Conservation (phyloP, 2,329 filamentous ascomycete genomes). For the Didymella glomerata region DNA sequence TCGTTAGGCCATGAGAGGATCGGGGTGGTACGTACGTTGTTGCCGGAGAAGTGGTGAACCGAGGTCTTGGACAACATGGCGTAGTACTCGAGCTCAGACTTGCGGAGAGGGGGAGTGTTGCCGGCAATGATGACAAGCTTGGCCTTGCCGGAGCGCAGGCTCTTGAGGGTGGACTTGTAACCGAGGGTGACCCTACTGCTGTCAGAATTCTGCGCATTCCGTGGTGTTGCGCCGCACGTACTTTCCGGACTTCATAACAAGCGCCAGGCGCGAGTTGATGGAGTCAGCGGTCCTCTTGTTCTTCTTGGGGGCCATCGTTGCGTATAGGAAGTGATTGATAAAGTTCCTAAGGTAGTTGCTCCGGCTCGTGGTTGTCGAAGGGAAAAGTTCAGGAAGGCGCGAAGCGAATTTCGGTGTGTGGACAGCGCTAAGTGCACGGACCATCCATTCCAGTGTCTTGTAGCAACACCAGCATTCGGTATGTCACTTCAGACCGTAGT, state of each 20-base stretch:
- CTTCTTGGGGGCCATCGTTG: constrained; percentile 77
- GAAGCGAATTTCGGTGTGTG: constrained; percentile 24
- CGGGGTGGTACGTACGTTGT: constrained; percentile 82
- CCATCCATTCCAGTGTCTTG: too few species aligned
- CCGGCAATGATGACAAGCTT: constrained; percentile 96
- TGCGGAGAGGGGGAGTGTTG: constrained; percentile 97
- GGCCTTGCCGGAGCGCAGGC: constrained; percentile 91
- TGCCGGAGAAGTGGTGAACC: constrained; percentile 97
- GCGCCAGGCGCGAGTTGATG: constrained; percentile 73
- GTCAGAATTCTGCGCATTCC: constrained; percentile 27
- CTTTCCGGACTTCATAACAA: constrained; percentile 75
- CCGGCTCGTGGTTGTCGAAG: constrained; percentile 22
- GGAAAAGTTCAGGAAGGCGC: constrained; percentile 17
- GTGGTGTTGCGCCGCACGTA: constrained; percentile 35
- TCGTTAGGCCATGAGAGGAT: constrained; percentile 52
- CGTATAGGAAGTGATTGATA: constrained; percentile 46
- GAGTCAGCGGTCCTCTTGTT: constrained; percentile 83
- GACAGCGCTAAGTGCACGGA: too few species aligned
- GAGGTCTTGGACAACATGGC: constrained; percentile 79
- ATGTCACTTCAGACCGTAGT: too few species aligned
- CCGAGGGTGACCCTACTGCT: constrained; percentile 76
- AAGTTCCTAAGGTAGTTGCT: constrained; percentile 34
- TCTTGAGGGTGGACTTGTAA: constrained; percentile 89
- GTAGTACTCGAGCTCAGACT: constrained; percentile 91
- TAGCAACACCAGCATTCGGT: too few species aligned